Base-by-base conservation (phyloP, 176 grass and related monocot genomes). In the Eragrostis curvula region DNA sequence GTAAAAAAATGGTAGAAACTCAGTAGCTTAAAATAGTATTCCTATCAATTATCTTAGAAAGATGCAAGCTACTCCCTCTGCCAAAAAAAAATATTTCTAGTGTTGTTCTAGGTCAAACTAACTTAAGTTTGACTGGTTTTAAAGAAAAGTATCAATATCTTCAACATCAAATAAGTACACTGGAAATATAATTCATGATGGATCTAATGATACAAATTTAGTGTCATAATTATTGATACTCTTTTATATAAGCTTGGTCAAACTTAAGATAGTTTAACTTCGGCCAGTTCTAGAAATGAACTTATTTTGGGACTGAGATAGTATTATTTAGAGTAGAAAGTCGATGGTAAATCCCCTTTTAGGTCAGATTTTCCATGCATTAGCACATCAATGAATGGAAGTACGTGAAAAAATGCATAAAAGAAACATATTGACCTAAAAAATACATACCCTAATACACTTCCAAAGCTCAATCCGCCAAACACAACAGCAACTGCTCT, bases 401-500 rank as follows among this genome's bases (percentile, higher is more conserved):
- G 45, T 66, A 74, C 53, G 45, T 79, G 40, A 78, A 80, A 66
- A 46, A 46, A 70, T 77, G 61, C 63, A 79, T 28, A 84, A 40
- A 55, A 23, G 30, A 43, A 55, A 74, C 32, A 67, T 41, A 78
- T 41, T 74, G 36, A 66, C 17, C 63, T 30, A 70, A 70, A 91
- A 75, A 87, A 74, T 11, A 64, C 77, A 75, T 93, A 98, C 92
- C 96, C 96, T 81, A 98, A 80, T 42, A 98, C 89, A 73, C 93
- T 95, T 86, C 96, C 96, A 69, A 95, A 83, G 83, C 90, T 93
- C 58, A 98, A 90, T 66, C 96, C 93, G 70, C 96, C 96, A 96
- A 98, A 98, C 63, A 98, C 96, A 86, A 98, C 50, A 84, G 96
- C 91, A 84, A 98, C 96, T 66, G 93, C 96, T 90, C 96, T 93